A percentile compares a stretch with the other conserved stretches of the same genome.
These are phyloP conservation scores for Fonsecaea erecta DNA, from an alignment of 2,329 filamentous ascomycete genomes.

Conservation along the genomic window DNA sequence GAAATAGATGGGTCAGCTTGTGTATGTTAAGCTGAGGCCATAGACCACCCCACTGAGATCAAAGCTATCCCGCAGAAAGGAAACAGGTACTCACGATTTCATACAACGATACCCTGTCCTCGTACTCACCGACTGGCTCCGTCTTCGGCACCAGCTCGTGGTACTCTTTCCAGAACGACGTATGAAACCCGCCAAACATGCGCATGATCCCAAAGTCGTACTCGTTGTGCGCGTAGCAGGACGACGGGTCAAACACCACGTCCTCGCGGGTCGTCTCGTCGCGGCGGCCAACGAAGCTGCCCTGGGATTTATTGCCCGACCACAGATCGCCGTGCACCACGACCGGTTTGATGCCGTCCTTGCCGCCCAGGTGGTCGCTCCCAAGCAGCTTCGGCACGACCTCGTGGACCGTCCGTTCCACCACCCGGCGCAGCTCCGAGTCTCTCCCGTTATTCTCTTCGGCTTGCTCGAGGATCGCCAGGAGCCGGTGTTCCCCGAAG, in stretches of 20 bases:
- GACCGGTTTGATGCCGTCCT: constrained; percentile 69
- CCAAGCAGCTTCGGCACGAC: constrained; percentile 80
- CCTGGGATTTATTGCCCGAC: constrained; percentile 79
- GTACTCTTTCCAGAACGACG: constrained; percentile 76
- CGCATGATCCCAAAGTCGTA: constrained; percentile 93
- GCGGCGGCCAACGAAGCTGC: constrained; percentile 59
- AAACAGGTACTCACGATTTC: constrained; percentile 58
- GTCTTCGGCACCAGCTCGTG: constrained; percentile 74
- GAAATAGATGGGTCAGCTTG: neutral
- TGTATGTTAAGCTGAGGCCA: too few relatives aligned
- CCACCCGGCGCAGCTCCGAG: constrained; percentile 62
- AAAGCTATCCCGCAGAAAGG: too few relatives aligned
- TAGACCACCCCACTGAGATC: too few relatives aligned
- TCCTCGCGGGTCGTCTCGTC: constrained; percentile 65
- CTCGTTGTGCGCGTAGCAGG: constrained; percentile 84
- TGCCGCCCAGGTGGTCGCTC: constrained; percentile 64
- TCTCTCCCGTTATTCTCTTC: constrained; percentile 68
- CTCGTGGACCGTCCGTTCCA: constrained; percentile 65
- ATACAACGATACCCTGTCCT: constrained; percentile 80
- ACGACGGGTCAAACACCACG: constrained; percentile 80
- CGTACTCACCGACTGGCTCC: constrained; percentile 80
- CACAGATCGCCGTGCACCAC: constrained; percentile 92
- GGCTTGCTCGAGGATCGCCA: constrained; percentile 64
- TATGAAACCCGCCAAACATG: constrained; percentile 90
- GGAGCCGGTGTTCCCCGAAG: constrained; percentile 75